Conservation (phyloP, 441 rosid species). For the Euphorbia schlechtendalii region DNA sequence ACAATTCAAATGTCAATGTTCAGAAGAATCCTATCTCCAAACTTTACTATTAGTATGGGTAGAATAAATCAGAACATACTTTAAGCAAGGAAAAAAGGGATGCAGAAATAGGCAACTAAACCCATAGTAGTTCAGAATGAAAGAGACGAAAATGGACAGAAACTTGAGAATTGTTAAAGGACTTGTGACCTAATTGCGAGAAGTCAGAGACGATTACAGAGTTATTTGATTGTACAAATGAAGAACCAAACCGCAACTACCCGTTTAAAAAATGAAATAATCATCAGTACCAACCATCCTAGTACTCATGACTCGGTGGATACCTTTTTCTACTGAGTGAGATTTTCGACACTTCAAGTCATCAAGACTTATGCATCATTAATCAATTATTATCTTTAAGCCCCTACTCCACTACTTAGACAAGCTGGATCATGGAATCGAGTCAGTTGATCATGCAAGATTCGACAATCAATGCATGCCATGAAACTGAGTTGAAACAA, state of each 20-base stretch:
- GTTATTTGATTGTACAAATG: not conserved
- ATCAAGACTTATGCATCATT: too few relatives aligned
- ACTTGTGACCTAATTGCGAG: not conserved
- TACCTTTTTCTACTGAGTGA: not conserved
- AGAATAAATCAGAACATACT: not conserved
- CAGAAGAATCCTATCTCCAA: not conserved
- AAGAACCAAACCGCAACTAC: not conserved
- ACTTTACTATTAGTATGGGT: not conserved
- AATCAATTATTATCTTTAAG: not conserved
- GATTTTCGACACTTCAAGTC: not conserved
- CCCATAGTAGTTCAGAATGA: not conserved
- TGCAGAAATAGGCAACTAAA: not conserved
- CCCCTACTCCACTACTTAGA: not conserved
- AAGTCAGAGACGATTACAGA: not conserved
- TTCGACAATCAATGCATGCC: not conserved
- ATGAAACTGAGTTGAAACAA: not conserved
- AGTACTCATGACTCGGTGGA: not conserved
- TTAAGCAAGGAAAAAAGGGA: not conserved
- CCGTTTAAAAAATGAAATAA: not conserved
- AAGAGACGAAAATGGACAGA: not conserved
- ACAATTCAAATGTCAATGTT: not conserved
- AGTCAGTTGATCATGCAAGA: not conserved
- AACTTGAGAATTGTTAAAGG: not conserved
- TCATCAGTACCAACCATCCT: not conserved
- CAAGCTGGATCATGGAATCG: not conserved